Percentiles rank a stretch among this genome's conserved stretches.
These are phyloP conservation scores for Colletotrichum gloeosporioides DNA, from an alignment of 2,329 filamentous ascomycete genomes.

Conservation along the genomic window DNA sequence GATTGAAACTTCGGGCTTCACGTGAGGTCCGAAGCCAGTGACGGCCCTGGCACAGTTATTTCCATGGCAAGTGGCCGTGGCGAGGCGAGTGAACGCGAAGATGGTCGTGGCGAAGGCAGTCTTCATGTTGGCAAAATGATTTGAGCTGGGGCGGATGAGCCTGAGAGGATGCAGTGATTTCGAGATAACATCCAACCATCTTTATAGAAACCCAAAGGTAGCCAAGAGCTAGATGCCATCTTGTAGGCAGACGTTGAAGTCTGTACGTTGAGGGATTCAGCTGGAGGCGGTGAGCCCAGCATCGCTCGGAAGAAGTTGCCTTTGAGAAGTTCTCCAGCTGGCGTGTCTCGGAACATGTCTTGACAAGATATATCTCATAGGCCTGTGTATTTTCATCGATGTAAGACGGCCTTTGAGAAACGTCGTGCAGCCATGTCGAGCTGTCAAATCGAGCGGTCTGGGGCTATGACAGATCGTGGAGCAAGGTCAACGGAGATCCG, in stretches of 20 bases:
- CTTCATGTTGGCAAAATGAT: slow-evolving; percentile 37
- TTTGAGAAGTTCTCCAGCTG: not conserved
- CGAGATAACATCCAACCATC: not conserved
- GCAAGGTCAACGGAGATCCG: not conserved
- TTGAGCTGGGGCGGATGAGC: not conserved
- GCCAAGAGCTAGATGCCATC: not conserved
- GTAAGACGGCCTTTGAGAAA: not conserved
- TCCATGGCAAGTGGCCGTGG: slow-evolving; percentile 27
- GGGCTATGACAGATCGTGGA: not conserved
- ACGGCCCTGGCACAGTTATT: slow-evolving; percentile 16
- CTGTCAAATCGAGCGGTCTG: not conserved
- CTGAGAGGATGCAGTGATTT: not conserved
- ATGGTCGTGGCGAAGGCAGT: slow-evolving; percentile 28
- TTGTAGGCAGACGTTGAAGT: not conserved
- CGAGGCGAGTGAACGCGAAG: slow-evolving; percentile 38
- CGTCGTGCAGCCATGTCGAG: not conserved
- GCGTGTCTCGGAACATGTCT: not conserved
- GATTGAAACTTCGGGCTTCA: not conserved
- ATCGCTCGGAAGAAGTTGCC: not conserved
- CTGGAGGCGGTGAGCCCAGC: not conserved
- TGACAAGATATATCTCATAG: not conserved
- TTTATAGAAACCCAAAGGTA: not conserved
- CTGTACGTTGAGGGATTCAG: not conserved
- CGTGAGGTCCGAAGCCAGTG: slow-evolving; percentile 2
- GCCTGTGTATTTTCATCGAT: not conserved